phyloP scores from a whole-genome alignment of 1,139 yeast species.

The Debaryomyces singareniensis region DNA sequence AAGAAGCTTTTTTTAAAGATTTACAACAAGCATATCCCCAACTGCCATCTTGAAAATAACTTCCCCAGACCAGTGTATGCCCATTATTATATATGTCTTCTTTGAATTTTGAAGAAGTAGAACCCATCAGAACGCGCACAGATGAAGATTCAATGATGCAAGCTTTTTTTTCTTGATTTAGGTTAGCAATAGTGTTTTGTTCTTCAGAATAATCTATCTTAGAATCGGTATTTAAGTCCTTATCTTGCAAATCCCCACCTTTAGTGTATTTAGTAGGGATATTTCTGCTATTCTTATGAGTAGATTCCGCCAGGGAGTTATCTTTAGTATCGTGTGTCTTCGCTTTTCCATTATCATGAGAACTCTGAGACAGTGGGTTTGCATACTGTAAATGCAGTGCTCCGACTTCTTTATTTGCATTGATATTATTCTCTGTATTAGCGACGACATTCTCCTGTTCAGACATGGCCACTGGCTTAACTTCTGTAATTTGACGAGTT shows the following conservation, averaged over 20 bases:
- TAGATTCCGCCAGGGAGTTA: not conserved
- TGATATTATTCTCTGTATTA: not conserved
- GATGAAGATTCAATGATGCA: no score
- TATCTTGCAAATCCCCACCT: not conserved
- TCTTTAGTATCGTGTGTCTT: not conserved
- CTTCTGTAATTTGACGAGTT: not conserved
- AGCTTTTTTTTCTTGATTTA: not conserved
- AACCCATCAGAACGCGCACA: no score
- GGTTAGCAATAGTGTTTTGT: no score
- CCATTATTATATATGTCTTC: slow-evolving; percentile 34
- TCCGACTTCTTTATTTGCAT: not conserved
- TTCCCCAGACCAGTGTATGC: slow-evolving; percentile 43
- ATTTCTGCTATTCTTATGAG: not conserved
- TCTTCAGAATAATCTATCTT: no score
- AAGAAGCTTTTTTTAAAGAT: not conserved
- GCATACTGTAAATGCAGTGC: no score
- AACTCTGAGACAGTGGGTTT: not conserved
- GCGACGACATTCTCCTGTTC: not conserved
- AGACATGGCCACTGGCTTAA: not conserved
- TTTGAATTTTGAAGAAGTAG: slow-evolving; percentile 21
- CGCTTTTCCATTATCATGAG: not conserved
- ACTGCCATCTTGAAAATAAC: slow-evolving; percentile 37
- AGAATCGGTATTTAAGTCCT: not conserved
- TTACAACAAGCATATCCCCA: slow-evolving; percentile 47
- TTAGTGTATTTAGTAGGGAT: not conserved